Evolutionary conservation across 2,329 filamentous ascomycete genomes (phyloP), one percentile per base, ranked within the genome.

Genomic region (Cercospora berteroae): DNA sequence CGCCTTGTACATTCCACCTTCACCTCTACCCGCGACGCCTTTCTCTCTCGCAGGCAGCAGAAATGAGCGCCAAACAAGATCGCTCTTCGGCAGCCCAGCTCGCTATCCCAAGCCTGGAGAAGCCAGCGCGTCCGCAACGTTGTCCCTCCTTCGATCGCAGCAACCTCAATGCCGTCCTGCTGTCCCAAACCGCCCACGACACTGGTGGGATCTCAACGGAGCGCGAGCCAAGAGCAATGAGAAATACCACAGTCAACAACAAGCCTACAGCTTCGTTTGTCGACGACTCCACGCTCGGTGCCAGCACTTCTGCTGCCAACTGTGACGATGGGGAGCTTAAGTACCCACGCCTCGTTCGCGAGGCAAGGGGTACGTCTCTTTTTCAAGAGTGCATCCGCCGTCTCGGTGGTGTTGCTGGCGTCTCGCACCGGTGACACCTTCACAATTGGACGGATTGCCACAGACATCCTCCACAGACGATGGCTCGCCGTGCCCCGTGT

Each of bases 371-470:
- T 42, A 42, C 36, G 3, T 42, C 16, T 42, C 16, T 42, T 42
- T 42, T 42, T n/a, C 36, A 42, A n/a, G 16, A 42, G 6, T n/a
- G n/a, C 16, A n/a, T n/a, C 7, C 7, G 1, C 16, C 36, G 16
- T 1, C 0, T 42, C 1, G 16, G 1, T 3, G 6, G 36, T 8
- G 36, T 42, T 42, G 1, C 36, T 42, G 36, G 36, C n/a, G 36
- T 16, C 16, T 42, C 36, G 16, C 36, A n/a, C n/a, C n/a, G n/a
- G n/a, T n/a, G n/a, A n/a, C n/a, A n/a, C n/a, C n/a, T n/a, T n/a
- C n/a, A n/a, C n/a, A n/a, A n/a, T n/a, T n/a, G 81, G 81, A 33
- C 79, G 82, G 10, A 80, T 82, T 13, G 78, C 81, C 50, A 83
- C 80, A 2, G 80, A 81, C 23, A 73, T 75, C 4, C 77, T 79